Conservation (phyloP, 2,329 filamentous ascomycete genomes). For the Zalaria sp. region DNA sequence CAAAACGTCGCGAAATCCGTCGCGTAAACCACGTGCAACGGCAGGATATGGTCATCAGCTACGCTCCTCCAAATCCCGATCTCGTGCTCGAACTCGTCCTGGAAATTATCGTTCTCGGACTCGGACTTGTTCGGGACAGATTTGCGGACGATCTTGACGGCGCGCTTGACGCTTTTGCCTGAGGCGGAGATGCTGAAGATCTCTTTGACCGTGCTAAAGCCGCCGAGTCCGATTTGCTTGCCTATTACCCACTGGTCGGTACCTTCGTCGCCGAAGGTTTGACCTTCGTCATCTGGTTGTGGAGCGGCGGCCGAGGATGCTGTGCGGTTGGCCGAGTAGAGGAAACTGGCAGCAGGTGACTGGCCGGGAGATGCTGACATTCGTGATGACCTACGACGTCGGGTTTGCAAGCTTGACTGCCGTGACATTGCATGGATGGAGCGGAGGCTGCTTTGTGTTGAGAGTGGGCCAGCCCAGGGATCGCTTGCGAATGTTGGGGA, state of each 20-base stretch:
- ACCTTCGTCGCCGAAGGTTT: slow-evolving; percentile 41
- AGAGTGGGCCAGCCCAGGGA: slow-evolving; percentile 3
- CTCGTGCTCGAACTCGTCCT: slow-evolving; percentile 56
- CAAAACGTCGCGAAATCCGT: slow-evolving; percentile 56
- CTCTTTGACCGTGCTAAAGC: slow-evolving; percentile 54
- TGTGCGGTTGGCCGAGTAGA: slow-evolving; percentile 10
- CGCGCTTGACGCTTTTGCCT: slow-evolving; percentile 39
- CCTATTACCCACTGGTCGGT: slow-evolving; percentile 50
- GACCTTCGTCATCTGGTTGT: slow-evolving; percentile 52
- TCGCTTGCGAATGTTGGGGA: slow-evolving; percentile 15
- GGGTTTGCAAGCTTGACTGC: background rate
- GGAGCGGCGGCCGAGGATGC: slow-evolving; percentile 23
- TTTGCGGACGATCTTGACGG: slow-evolving; percentile 56
- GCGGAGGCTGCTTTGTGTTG: background rate
- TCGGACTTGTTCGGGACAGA: slow-evolving; percentile 40
- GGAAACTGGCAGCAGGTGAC: slow-evolving; percentile 8
- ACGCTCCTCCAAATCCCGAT: slow-evolving; percentile 54
- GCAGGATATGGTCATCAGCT: slow-evolving; percentile 46
- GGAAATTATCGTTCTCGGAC: slow-evolving; percentile 48
- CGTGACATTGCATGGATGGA: background rate
- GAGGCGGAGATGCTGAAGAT: slow-evolving; percentile 43
- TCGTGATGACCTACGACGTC: background rate
- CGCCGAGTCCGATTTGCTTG: slow-evolving; percentile 50
- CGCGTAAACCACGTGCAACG: slow-evolving; percentile 49
- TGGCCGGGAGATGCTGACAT: slow-evolving; percentile 5